Base-by-base conservation (phyloP, 768 basidiomycete species). In the Leccinum variicolor region DNA sequence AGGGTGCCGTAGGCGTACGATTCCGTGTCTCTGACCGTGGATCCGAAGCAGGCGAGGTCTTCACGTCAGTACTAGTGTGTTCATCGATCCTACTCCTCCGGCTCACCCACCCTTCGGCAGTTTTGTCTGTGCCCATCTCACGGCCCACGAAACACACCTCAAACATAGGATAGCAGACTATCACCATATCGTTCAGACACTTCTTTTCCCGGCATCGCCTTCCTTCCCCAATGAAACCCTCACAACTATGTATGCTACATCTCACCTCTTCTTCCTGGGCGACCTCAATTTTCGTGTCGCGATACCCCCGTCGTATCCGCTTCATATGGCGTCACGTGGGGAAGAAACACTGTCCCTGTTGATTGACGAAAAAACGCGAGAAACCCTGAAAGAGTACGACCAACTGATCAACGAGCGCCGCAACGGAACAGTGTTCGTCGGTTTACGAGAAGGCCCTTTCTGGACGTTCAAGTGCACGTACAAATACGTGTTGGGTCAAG, bases 121-220 rank as follows among this genome's bases (percentile, higher is more conserved):
- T 14, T 98, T 99, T 65, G 90, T 97, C 28, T 87, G 87, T 67
- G 92, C 92, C 14, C 96, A 99, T 77, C 79, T 99, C 57, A 90
- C 93, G 3, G 88, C 96, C 3, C 87, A 92, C 67, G 84, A 84
- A 36, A 73, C 81, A 41, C 83, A 89, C 56, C 74, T 94, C 55
- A 70, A 77, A 26, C 69, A 76, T 17, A 84, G 96, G 25, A 79
- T 95, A 58, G 79, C 79, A 6, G 90, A 98, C 75, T 97, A 89
- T 73, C 75, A 83, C 51, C 81, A 91, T 60, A 93, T 99, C 39
- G 89, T 92, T 39, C 75, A 84, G 46, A 83, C 86, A 2, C 80
- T 99, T 31, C 79, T 95, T 48, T 97, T 99, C 65, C 76, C 84
- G 9, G 77, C 90, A 8, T 56, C 78, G 2, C 71, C 77, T 34